These are phyloP conservation scores for Hanseniaspora occidentalis DNA, from an alignment of 805 yeast genomes.

Conservation along the genomic window DNA sequence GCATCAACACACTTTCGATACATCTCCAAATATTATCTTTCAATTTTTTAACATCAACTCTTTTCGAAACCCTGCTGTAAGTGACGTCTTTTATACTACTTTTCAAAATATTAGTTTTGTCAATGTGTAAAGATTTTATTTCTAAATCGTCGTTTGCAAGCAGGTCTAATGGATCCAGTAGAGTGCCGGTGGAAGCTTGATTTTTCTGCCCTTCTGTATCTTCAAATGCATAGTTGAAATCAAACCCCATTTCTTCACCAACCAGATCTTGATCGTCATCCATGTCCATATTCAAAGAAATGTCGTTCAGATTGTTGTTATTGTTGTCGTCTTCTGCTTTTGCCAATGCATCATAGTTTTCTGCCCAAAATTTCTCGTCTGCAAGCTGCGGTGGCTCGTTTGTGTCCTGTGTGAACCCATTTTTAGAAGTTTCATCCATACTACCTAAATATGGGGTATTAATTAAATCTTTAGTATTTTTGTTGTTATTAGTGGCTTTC, in stretches of 20 bases:
- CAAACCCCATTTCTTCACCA: slow-evolving; percentile 21
- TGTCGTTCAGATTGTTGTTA: slow-evolving; percentile 14
- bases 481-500: slow-evolving; percentile 8
- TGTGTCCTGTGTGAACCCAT: too few species aligned
- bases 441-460: too few species aligned
- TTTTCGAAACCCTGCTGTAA: slow-evolving; percentile 63
- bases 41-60: slow-evolving; percentile 59
- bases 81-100: slow-evolving; percentile 27
- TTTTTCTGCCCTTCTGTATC: slow-evolving; percentile 19
- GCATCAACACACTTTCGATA: slow-evolving; percentile 51
- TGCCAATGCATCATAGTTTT: slow-evolving; percentile 35
- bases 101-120: background rate
- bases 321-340: slow-evolving; percentile 23
- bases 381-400: slow-evolving; percentile 27
- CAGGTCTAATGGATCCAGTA: slow-evolving; percentile 11
- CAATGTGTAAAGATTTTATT: slow-evolving; percentile 5
- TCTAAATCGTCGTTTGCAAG: slow-evolving; percentile 9
- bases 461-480: slow-evolving; percentile 13
- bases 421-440: too few species aligned
- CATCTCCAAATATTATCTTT: slow-evolving; percentile 69
- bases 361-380: slow-evolving; percentile 67
- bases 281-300: slow-evolving; percentile 5
- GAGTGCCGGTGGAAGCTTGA: slow-evolving; percentile 25
- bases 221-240: slow-evolving; percentile 25
- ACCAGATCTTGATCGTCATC: slow-evolving; percentile 28